Evolutionary conservation across 2,329 filamentous ascomycete species (phyloP), one percentile per base, ranked within the genome.

Genomic region (Xylariales sp.): DNA sequence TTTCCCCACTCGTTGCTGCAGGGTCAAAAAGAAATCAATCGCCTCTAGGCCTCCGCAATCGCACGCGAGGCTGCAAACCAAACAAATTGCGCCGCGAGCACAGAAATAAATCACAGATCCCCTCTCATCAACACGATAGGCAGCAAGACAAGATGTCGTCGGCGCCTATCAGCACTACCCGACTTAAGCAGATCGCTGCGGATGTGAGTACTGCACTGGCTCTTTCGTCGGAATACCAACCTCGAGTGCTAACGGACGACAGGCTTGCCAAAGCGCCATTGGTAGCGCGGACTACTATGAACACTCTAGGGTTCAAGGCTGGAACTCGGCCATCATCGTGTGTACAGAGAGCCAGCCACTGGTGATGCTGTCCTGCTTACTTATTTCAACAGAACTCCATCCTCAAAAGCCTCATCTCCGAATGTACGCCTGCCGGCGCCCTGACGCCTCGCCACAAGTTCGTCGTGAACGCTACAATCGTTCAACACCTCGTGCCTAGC

Each of bases 381-480:
- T 18, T 24, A 35, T 43, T 28, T 44, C 19, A 12, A 42, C 53
- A 88, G 84, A 87, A 84, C 70, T 78, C 74, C 42, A 86, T 91
- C 61, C 81, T 93, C 50, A 81, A 85, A 59, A 75, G 81, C 39
- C 74, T 91, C 51, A 88, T 91, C 64, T 82, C 83, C 51, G 86
- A 90, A 61, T 82, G 84, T 38, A 80, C 77, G 14, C 74, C 78
- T 14, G 62, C 73, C 35, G 67, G 73, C 47, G 69, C 72, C 46
- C 66, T 72, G 20, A 70, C 78, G 19, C 84, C 86, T 4, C 65
- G 71, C 12, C 95, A 83, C 79, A 97, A 97, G 68, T 97, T 91
- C 69, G 88, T 89, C 54, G 89, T 95, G 69, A 97, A 95, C 76
- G 94, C 88, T 73, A 97, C 91, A 51, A 96, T 97, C 60, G 94